A percentile compares a stretch with the other conserved stretches of the same genome.
phyloP scores from a whole-genome alignment of 768 basidiomycete species.

The Dioszegia hungarica region DNA sequence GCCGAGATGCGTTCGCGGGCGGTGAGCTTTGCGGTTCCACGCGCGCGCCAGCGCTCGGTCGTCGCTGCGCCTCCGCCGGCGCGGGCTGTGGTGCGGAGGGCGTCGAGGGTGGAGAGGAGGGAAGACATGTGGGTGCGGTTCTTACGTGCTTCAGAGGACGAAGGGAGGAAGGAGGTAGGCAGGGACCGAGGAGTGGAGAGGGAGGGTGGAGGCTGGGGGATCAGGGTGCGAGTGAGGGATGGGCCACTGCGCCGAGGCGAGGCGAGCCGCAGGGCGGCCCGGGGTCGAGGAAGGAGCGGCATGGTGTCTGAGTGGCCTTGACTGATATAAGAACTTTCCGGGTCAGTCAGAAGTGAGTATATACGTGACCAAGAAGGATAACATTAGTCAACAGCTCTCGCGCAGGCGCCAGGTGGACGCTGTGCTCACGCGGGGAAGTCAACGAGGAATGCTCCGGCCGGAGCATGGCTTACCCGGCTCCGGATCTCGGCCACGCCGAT shows the following conservation, averaged over 20 bases:
- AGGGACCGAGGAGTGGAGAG: constrained; percentile 26
- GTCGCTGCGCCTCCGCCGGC: constrained; percentile 32
- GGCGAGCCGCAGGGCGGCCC: neutral
- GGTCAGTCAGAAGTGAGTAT: too few relatives aligned
- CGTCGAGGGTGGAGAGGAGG: constrained; percentile 7
- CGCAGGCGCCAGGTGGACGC: too few relatives aligned
- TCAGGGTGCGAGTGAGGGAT: constrained; percentile 21
- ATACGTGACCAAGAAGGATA: too few relatives aligned
- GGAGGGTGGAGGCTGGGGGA: constrained; percentile 27
- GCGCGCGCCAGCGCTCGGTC: constrained; percentile 31
- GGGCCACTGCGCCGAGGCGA: neutral
- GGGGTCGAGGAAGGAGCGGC: neutral
- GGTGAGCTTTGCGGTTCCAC: constrained; percentile 31
- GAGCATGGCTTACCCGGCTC: neutral
- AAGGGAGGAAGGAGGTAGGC: constrained; percentile 13
- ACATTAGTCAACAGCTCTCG: too few relatives aligned
- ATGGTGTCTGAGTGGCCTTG: neutral
- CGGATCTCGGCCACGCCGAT: neutral
- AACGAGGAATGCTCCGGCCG: neutral
- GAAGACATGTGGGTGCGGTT: constrained; percentile 23
- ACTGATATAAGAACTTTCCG: too few relatives aligned
- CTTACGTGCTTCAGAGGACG: constrained; percentile 19
- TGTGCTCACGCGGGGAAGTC: too few relatives aligned
- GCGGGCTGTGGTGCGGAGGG: constrained; percentile 20
- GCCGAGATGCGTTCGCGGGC: constrained; percentile 53